Conservation (phyloP, 2,329 filamentous ascomycete genomes). For the Myriosclerotinia duriaeana region DNA sequence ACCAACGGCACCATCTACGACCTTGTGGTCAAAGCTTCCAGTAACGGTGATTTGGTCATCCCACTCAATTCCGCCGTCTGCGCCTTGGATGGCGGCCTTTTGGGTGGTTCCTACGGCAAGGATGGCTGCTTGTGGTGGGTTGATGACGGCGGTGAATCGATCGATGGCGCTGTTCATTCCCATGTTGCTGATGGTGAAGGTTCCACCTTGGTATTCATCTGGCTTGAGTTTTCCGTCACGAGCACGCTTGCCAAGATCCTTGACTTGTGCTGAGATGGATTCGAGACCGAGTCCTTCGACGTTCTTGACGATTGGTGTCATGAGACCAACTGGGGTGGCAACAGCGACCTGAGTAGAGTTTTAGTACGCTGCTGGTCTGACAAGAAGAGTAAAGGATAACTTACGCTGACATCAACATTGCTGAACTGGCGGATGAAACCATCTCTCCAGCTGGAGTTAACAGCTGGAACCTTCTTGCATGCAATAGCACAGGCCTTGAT, state of each 20-base stretch:
- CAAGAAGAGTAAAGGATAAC: slow-evolving; percentile 48
- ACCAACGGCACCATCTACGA: slow-evolving; percentile 93
- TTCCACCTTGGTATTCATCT: slow-evolving; percentile 98
- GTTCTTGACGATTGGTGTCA: slow-evolving; percentile 94
- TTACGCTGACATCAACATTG: slow-evolving; percentile 87
- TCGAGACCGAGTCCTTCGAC: slow-evolving; percentile 85
- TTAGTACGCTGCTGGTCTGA: slow-evolving; percentile 14
- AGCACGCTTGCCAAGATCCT: slow-evolving; percentile 95
- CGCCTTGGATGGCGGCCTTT: slow-evolving; percentile 88
- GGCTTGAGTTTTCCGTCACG: slow-evolving; percentile 98
- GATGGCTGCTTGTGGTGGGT: slow-evolving; percentile 95
- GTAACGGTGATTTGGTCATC: slow-evolving; percentile 97
- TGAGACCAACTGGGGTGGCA: slow-evolving; percentile 86
- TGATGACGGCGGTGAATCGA: slow-evolving; percentile 97
- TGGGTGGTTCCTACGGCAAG: slow-evolving; percentile 90
- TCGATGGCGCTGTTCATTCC: slow-evolving; percentile 98
- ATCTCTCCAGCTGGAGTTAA: slow-evolving; percentile 93
- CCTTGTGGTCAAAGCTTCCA: slow-evolving; percentile 97
- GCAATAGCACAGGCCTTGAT: slow-evolving; percentile 93
- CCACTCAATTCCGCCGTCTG: slow-evolving; percentile 88
- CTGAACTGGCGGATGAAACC: slow-evolving; percentile 91
- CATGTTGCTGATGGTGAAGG: slow-evolving; percentile 99
- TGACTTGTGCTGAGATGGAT: slow-evolving; percentile 84
- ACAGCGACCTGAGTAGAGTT: slow-evolving; percentile 37
- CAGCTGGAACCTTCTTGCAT: slow-evolving; percentile 88